phyloP scores from a whole-genome alignment of 176 grass and related monocot species.

The Pontederia paniculata region DNA sequence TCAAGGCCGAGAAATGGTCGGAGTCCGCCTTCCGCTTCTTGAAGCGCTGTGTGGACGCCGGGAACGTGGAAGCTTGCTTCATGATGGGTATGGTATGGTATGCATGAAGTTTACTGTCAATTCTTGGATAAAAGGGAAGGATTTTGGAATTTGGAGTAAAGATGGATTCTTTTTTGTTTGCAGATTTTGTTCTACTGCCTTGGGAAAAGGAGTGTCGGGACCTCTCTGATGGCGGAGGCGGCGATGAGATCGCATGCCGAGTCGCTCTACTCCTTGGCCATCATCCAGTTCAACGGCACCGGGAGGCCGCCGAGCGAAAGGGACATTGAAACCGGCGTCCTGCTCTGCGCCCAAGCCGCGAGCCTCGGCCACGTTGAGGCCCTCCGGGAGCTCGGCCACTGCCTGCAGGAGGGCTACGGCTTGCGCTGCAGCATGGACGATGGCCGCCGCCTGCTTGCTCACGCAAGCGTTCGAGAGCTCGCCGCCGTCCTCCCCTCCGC shows the following conservation, averaged over 20 bases:
- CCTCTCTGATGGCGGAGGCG: background rate
- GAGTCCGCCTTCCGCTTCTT: background rate
- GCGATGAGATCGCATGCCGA: background rate
- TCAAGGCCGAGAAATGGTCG: background rate
- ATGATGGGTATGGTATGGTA: background rate
- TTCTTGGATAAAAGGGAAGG: too few species aligned
- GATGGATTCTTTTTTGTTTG: too few species aligned
- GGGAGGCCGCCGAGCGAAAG: background rate
- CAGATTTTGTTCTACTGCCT: conserved; percentile 3
- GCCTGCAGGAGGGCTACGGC: background rate
- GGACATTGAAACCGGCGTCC: background rate
- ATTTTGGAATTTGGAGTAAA: background rate
- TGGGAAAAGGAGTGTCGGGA: background rate
- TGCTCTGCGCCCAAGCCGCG: background rate
- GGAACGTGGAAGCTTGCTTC: background rate
- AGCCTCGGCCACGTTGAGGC: background rate
- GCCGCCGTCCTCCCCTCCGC: background rate
- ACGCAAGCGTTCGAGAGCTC: background rate
- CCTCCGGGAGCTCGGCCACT: conserved; percentile 2
- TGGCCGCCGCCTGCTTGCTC: background rate
- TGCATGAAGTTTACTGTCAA: too few species aligned
- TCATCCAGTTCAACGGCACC: background rate
- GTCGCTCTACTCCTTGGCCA: background rate
- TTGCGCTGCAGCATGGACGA: background rate
- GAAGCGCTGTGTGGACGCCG: background rate